Conservation (phyloP, 2,329 filamentous ascomycete genomes). For the Cladobotryum mycophilum region DNA sequence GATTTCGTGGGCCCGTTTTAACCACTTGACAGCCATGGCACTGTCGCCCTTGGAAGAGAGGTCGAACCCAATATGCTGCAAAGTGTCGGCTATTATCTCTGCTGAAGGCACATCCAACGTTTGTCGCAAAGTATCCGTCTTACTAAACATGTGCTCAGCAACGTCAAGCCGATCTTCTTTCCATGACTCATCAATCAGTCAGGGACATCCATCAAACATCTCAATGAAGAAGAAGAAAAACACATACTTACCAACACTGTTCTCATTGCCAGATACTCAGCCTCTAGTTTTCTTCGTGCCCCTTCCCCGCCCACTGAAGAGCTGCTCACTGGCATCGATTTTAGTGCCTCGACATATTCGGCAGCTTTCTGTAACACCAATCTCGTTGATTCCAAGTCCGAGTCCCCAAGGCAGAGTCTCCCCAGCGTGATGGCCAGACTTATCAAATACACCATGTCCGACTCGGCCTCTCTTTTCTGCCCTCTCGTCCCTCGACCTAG, state of each 20-base stretch:
- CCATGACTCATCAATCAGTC: slow-evolving; percentile 53
- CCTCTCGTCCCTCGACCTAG: slow-evolving; percentile 37
- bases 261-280: slow-evolving; percentile 61
- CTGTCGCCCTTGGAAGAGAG: slow-evolving; percentile 47
- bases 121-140: slow-evolving; percentile 39
- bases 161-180: slow-evolving; percentile 66
- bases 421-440: slow-evolving; percentile 63
- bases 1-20: slow-evolving; percentile 58
- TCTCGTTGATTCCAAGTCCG: slow-evolving; percentile 51
- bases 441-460: slow-evolving; percentile 51
- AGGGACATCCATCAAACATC: slow-evolving; percentile 10
- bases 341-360: slow-evolving; percentile 37
- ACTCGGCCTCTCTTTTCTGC: slow-evolving; percentile 20
- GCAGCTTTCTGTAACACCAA: slow-evolving; percentile 59
- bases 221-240: background rate
- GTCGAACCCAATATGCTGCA: slow-evolving; percentile 66
- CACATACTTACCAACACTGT: slow-evolving; percentile 53
- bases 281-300: slow-evolving; percentile 34
- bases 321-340: background rate
- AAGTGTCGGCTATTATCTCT: slow-evolving; percentile 59
- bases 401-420: slow-evolving; percentile 41
- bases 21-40: slow-evolving; percentile 60
- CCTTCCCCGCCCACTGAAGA: background rate
- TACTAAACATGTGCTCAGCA: slow-evolving; percentile 70
- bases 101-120: slow-evolving; percentile 41